Evolutionary conservation across 1,284 basidiomycete species (phyloP).

Genomic region (Trichosporon coremiiforme): DNA sequence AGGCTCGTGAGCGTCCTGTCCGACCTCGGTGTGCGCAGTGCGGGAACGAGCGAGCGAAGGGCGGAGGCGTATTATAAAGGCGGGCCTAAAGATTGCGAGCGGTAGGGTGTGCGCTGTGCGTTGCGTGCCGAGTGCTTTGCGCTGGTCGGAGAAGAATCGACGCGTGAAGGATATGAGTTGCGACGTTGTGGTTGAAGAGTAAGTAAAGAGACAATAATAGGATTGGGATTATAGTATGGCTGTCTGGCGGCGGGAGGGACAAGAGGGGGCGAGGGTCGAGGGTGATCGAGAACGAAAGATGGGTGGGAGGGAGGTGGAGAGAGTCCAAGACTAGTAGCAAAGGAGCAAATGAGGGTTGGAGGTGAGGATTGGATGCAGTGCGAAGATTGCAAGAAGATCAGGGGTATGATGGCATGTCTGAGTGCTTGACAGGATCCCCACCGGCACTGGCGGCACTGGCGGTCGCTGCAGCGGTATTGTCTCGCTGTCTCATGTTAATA

Average conservation of each 20-base stretch:
- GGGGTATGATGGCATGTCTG: not conserved
- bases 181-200: not conserved
- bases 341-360: not conserved
- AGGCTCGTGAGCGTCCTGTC: not conserved
- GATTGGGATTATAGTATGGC: not conserved
- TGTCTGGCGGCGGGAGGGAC: not conserved
- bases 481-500: not conserved
- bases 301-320: not conserved
- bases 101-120: not conserved
- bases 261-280: conserved; percentile 3
- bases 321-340: not conserved
- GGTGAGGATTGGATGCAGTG: not conserved
- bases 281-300: not conserved
- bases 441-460: not conserved
- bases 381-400: not conserved
- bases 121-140: not conserved
- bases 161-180: not conserved
- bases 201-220: not conserved
- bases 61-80: not conserved
- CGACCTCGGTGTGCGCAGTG: conserved; percentile 7
- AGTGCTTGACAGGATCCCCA: not conserved
- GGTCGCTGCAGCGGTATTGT: not conserved
- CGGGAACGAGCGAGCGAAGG: conserved; percentile 1
- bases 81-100: not conserved
- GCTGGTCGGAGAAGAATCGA: not conserved